A percentile compares a stretch with the other conserved stretches of the same genome.
Evolutionary conservation across 192 early-diverging fungal species (phyloP).

Genomic region (Backusella luteola): DNA sequence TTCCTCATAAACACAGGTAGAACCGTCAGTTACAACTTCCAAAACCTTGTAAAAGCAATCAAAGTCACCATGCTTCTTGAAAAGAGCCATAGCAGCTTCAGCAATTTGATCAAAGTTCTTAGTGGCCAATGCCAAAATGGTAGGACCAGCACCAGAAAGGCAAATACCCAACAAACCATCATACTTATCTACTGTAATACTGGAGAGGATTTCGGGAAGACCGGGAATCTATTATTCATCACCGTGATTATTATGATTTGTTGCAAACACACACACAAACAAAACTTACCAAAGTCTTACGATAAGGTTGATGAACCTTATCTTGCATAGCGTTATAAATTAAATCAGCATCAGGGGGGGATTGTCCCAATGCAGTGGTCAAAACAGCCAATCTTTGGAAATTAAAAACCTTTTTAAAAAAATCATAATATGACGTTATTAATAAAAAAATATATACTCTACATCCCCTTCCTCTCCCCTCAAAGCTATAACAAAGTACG

Average conservation of each 20-base stretch:
- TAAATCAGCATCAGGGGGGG: constrained; percentile 70
- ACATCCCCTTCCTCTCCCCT: not conserved
- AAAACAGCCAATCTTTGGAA: constrained; percentile 94
- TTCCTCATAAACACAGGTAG: constrained; percentile 32
- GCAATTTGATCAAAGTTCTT: constrained; percentile 88
- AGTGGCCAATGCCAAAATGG: constrained; percentile 86
- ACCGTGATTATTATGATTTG: not conserved
- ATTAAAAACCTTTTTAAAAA: constrained; percentile 64
- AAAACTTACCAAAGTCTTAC: constrained; percentile 76
- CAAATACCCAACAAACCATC: constrained; percentile 92
- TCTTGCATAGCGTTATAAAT: constrained; percentile 95
- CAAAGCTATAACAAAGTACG: not conserved
- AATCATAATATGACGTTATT: not conserved
- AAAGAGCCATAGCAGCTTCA: constrained; percentile 57
- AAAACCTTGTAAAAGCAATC: constrained; percentile 58
- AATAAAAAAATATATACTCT: not conserved
- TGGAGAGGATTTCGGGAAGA: constrained; percentile 78
- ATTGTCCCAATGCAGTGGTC: constrained; percentile 72
- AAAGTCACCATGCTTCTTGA: constrained; percentile 53
- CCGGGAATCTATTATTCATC: constrained; percentile 67
- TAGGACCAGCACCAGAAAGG: constrained; percentile 95
- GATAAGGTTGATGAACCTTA: constrained; percentile 94
- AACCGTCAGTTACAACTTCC: constrained; percentile 61
- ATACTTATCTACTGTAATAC: constrained; percentile 68
- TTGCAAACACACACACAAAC: not conserved